These are phyloP conservation scores for Akanthomyces muscarius DNA, from an alignment of 2,329 filamentous ascomycete species.

Conservation along the genomic window DNA sequence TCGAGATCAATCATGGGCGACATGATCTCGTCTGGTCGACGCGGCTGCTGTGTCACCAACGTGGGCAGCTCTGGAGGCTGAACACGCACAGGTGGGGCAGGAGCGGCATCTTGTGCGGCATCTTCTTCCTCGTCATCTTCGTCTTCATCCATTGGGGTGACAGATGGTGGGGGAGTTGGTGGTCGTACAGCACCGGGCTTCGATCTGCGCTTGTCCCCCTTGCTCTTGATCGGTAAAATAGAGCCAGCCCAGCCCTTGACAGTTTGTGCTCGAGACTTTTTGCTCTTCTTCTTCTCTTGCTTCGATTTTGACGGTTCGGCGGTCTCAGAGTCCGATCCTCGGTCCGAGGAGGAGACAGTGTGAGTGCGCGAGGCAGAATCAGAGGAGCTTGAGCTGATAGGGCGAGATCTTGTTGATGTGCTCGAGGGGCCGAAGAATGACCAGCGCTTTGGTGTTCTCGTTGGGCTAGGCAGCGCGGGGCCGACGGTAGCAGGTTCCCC, in stretches of 20 bases:
- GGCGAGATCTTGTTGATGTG: constrained; percentile 45
- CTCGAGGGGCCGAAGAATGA: constrained; percentile 51
- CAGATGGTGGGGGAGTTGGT: constrained; percentile 43
- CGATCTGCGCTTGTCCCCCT: constrained; percentile 42
- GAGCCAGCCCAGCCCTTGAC: constrained; percentile 70
- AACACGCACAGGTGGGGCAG: constrained; percentile 23
- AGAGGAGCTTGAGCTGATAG: constrained; percentile 44
- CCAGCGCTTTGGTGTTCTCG: constrained; percentile 54
- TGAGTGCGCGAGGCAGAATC: constrained; percentile 33
- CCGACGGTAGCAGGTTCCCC: constrained; percentile 33
- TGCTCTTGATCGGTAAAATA: constrained; percentile 61
- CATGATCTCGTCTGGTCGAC: constrained; percentile 55
- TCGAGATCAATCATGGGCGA: constrained; percentile 90
- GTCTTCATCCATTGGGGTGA: constrained; percentile 26
- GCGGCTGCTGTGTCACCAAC: constrained; percentile 25
- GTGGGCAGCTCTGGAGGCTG: constrained; percentile 37
- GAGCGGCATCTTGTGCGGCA: constrained; percentile 8
- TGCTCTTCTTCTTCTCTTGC: constrained; percentile 28
- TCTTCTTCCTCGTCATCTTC: constrained; percentile 29
- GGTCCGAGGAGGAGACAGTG: constrained; percentile 34
- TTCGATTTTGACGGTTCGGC: constrained; percentile 22
- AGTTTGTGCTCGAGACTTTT: constrained; percentile 55
- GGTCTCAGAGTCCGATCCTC: constrained; percentile 31
- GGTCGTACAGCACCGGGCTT: constrained; percentile 38
- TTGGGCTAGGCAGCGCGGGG: constrained; percentile 43